phyloP scores from a whole-genome alignment of 2,329 filamentous ascomycete genomes.

The Anisogramma anomala region DNA sequence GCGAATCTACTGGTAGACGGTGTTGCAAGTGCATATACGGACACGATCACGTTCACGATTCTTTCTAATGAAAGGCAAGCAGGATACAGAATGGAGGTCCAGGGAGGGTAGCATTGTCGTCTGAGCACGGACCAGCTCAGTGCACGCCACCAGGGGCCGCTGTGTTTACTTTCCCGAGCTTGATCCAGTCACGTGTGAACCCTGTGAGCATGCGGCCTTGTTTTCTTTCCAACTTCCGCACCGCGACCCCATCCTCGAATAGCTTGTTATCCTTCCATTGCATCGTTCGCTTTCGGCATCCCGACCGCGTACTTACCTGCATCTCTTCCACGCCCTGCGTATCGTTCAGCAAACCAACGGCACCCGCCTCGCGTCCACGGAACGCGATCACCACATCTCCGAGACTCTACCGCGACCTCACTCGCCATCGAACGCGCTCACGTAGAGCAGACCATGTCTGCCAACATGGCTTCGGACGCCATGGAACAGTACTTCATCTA shows the following conservation, averaged over 20 bases:
- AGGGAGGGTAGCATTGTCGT: too few species aligned
- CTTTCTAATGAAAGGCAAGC: too few species aligned
- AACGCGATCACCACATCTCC: slow-evolving; percentile 1
- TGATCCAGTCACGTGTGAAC: background rate
- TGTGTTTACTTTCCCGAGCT: slow-evolving; percentile 5
- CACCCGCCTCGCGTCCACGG: background rate
- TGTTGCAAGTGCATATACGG: too few species aligned
- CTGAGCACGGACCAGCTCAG: too few species aligned
- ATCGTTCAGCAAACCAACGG: background rate
- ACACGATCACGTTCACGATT: too few species aligned
- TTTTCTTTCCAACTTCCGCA: slow-evolving; percentile 3
- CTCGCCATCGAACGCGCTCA: background rate
- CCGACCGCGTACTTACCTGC: background rate
- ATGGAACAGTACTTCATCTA: slow-evolving; percentile 48
- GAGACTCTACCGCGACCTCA: background rate
- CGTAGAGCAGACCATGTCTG: background rate
- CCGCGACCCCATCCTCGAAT: background rate
- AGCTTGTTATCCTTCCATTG: background rate
- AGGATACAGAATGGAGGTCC: too few species aligned
- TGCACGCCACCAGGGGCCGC: background rate
- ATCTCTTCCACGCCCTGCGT: too few species aligned
- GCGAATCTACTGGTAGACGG: too few species aligned
- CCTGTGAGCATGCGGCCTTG: too few species aligned
- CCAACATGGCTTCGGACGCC: slow-evolving; percentile 21
- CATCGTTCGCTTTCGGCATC: background rate